Percentiles rank a stretch among this genome's conserved stretches.
These are phyloP conservation scores for Noccaea bulbosa DNA, from an alignment of 345 rosid genomes.

Conservation along the genomic window DNA sequence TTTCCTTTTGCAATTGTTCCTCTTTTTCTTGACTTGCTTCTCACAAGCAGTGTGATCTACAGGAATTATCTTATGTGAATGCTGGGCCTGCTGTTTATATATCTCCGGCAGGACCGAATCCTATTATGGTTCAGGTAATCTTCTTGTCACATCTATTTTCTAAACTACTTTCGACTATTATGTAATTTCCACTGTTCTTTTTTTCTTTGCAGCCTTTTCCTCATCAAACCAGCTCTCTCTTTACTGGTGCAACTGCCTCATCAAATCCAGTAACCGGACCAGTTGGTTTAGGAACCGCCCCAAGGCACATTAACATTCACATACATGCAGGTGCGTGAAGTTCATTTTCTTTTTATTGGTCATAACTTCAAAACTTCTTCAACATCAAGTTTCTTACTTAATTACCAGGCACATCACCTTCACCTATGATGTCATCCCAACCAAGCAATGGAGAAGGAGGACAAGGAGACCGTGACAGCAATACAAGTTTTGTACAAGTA, in stretches of 20 bases:
- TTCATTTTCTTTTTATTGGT: conserved; percentile 16
- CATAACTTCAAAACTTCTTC: not conserved
- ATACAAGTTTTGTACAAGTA: conserved; percentile 48
- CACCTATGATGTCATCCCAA: conserved; percentile 63
- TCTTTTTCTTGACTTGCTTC: conserved; percentile 20
- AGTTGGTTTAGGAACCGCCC: conserved; percentile 68
- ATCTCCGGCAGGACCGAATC: conserved; percentile 90
- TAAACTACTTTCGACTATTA: not conserved
- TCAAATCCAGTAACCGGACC: conserved; percentile 56
- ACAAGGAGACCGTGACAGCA: conserved; percentile 56
- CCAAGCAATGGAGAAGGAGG: conserved; percentile 52
- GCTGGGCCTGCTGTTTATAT: conserved; percentile 96
- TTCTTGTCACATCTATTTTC: conserved; percentile 7
- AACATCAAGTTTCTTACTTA: conserved; percentile 24
- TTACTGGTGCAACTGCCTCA: conserved; percentile 59
- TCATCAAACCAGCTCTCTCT: conserved; percentile 73
- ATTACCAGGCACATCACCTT: conserved; percentile 56
- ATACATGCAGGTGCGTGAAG: conserved; percentile 86
- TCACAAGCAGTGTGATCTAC: conserved; percentile 40
- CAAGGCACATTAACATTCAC: conserved; percentile 86
- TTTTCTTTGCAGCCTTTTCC: conserved; percentile 80
- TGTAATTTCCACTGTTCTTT: conserved; percentile 15
- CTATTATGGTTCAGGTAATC: conserved; percentile 94
- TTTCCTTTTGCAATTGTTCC: not conserved
- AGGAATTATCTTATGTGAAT: conserved; percentile 74